Base-by-base conservation (phyloP, 345 rosid genomes). In the Bruguiera parviflora region DNA sequence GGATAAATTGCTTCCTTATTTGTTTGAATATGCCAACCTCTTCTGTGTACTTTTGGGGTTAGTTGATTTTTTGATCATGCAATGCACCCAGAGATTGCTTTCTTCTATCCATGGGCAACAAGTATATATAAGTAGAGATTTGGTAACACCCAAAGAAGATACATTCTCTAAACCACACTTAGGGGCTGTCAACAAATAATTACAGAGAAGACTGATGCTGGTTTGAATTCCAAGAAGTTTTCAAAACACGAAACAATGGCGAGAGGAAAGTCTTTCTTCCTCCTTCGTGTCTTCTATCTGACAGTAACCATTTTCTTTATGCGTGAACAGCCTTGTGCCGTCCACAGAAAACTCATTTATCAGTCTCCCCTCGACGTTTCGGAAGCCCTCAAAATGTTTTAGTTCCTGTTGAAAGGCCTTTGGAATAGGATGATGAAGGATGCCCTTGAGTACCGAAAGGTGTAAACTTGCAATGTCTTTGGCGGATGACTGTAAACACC, bases 161-260 rank as follows among this genome's bases (percentile, higher is more conserved):
- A 43, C 32, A 73, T 8, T 51, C 21, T 49, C 7, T 33, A 55
- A 58, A 65, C 37, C 69, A 39, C 65, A 49, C 67, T n/a, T 53
- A 31, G 56, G 24, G 58, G 16, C 78, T 43, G 32, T 53, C 56
- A 58, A 43, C 53, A 43, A 31, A 62, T 8, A 33, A 71, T 80
- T 63, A 61, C 71, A 67, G 46, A 15, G 52, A 73, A 43, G 33
- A 18, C n/a, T 57, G 60, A 66, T 59, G 80, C 71, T 55, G 49
- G 76, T 55, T 53, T 15, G 2, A 19, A 69, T 32, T 58, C 57
- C 68, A 63, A 62, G 73, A 55, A 70, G 71, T 68, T 64, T n/a
- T 35, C 9, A 67, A 70, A 53, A 29, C 60, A 29, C 28, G 15
- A 27, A 69, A 66, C n/a, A 58, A 51, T 21, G 60, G 60, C 47